Percentiles rank a stretch among this genome's conserved stretches.
Evolutionary conservation across 164 flowering plant genomes (phyloP).

Genomic region (Warburgia ugandensis): DNA sequence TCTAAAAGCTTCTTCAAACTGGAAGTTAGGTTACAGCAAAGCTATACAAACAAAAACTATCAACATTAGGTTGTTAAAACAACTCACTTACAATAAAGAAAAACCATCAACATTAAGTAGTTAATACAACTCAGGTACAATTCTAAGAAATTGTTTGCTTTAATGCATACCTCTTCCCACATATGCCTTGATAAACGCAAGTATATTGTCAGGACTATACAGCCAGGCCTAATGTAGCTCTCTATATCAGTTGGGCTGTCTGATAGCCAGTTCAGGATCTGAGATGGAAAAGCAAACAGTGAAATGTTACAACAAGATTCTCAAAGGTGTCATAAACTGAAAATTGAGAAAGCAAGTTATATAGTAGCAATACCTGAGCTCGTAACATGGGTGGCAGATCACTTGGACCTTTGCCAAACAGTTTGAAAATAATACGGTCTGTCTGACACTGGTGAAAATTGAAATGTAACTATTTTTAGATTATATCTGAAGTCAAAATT

Average conservation of each 20-base stretch:
- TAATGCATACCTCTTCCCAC: constrained; percentile 57
- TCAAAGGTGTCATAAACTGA: not conserved
- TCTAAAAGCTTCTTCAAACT: constrained; percentile 49
- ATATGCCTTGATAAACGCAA: constrained; percentile 31
- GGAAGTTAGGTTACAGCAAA: constrained; percentile 38
- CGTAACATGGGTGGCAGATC: constrained; percentile 42
- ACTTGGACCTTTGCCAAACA: constrained; percentile 52
- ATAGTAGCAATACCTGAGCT: constrained; percentile 30
- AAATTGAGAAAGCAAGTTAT: not conserved
- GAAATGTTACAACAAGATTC: not conserved
- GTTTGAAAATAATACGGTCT: constrained; percentile 45
- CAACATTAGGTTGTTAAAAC: no score
- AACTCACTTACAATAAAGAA: no score
- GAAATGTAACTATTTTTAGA: no score
- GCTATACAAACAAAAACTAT: constrained; percentile 26
- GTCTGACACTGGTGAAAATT: constrained; percentile 56
- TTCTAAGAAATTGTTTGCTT: not conserved
- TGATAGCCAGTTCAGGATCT: constrained; percentile 74
- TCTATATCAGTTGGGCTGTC: constrained; percentile 75
- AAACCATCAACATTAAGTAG: not conserved
- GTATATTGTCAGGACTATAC: constrained; percentile 58
- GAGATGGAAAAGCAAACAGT: constrained; percentile 1
- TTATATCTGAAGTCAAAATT: no score
- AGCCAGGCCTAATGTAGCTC: constrained; percentile 81
- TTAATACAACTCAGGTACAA: not conserved